Evolutionary conservation across 2,329 filamentous ascomycete species (phyloP).

Genomic region (Ophiostoma sp.): DNA sequence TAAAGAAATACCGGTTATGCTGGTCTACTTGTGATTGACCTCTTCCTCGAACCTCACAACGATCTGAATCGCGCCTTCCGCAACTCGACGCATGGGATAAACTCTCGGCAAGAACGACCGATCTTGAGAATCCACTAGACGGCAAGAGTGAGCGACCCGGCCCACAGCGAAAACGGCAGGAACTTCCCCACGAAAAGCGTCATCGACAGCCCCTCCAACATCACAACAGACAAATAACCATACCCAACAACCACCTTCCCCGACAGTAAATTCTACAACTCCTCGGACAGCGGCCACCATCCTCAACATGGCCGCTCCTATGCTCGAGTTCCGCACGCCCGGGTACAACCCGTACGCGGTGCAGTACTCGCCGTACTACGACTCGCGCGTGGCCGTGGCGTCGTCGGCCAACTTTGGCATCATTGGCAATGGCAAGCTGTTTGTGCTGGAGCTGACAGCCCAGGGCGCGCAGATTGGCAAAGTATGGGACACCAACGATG

Average conservation of each 20-base stretch:
- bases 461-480: constrained; percentile 83
- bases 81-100: neutral
- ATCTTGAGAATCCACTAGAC: neutral
- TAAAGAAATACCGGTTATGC: neutral
- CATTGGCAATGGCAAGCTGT: constrained; percentile 91
- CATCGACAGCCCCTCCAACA: neutral
- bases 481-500: constrained; percentile 91
- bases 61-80: neutral
- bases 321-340: constrained; percentile 92
- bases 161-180: neutral
- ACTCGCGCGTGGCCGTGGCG: constrained; percentile 87
- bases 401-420: constrained; percentile 94
- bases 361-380: constrained; percentile 98
- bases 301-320: constrained; percentile 42
- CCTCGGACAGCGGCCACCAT: neutral
- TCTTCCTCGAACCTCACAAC: neutral
- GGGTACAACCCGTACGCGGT: constrained; percentile 96
- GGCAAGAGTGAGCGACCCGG: neutral
- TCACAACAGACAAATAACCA: neutral
- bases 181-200: neutral
- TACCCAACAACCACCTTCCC: neutral
- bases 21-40: neutral
- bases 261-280: neutral
- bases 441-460: constrained; percentile 77
- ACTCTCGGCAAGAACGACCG: neutral